A percentile compares a stretch with the other conserved stretches of the same genome.
Conservation (phyloP, 2,329 filamentous ascomycete genomes). For the Aspergillus carbonarius region DNA sequence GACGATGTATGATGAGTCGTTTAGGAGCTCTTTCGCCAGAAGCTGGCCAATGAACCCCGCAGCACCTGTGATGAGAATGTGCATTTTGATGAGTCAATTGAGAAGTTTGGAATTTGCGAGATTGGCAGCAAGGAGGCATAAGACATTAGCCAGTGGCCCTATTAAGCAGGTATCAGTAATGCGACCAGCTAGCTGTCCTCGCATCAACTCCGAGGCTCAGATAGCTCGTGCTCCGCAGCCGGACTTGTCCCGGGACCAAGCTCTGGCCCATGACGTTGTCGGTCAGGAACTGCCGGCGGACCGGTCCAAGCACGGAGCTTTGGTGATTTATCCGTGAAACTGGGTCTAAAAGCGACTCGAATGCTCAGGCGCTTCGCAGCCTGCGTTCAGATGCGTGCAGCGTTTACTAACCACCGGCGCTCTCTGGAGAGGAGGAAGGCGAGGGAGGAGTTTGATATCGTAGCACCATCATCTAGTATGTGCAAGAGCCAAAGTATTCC, state of each 20-base stretch:
- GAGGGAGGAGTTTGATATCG: no score
- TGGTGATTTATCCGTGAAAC: not conserved
- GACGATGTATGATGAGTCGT: conserved; percentile 48
- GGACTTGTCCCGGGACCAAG: conserved; percentile 25
- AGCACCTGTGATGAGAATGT: conserved; percentile 63
- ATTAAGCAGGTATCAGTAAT: not conserved
- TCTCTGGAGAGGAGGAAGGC: no score
- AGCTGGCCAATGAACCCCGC: conserved; percentile 66
- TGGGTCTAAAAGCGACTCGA: no score
- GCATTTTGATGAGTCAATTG: conserved; percentile 30
- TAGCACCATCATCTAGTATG: no score
- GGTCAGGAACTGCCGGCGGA: not conserved
- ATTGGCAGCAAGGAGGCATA: not conserved
- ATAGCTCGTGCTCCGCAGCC: conserved; percentile 25
- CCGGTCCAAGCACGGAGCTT: not conserved
- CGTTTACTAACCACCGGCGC: no score
- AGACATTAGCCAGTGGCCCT: not conserved
- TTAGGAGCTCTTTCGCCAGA: conserved; percentile 57
- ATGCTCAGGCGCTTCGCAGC: no score
- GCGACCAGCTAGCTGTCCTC: conserved; percentile 11
- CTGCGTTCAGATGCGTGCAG: no score
- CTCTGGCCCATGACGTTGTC: not conserved
- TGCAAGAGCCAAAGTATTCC: no score
- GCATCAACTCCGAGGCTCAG: conserved; percentile 36
- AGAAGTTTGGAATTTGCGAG: not conserved